Percentiles rank a stretch among this genome's conserved stretches.
These are phyloP conservation scores for Oryza australiensis DNA, from an alignment of 176 grass and related monocot genomes.

Conservation along the genomic window DNA sequence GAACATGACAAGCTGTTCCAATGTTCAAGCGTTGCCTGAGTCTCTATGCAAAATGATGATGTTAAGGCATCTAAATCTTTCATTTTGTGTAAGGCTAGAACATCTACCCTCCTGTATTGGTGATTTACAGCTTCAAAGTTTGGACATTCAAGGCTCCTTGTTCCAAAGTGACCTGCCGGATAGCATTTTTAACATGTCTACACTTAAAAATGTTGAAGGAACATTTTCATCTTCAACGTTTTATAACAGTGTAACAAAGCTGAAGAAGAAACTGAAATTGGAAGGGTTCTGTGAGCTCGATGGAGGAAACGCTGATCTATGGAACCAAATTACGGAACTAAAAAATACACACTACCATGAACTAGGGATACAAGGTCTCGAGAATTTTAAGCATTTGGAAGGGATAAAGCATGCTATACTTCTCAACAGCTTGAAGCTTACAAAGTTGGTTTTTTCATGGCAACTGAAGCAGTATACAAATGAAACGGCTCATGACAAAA, in stretches of 20 bases:
- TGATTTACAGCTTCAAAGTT: neutral
- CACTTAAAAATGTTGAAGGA: neutral
- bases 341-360: neutral
- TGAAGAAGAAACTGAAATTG: neutral
- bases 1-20: neutral
- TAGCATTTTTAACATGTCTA: neutral
- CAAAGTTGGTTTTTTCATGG: neutral
- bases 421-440: neutral
- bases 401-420: neutral
- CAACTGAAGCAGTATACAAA: neutral
- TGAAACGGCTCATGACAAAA: neutral
- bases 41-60: neutral
- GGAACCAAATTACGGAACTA: neutral
- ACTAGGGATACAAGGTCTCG: neutral
- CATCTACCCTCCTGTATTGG: neutral
- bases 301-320: neutral
- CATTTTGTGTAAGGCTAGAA: neutral
- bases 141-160: neutral
- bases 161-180: neutral
- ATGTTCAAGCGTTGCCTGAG: neutral
- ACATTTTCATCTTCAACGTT: accelerated
- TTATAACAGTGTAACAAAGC: neutral
- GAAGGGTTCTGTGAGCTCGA: neutral
- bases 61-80: neutral
- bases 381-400: neutral